Evolutionary conservation across 1,284 basidiomycete genomes (phyloP), one percentile per base, ranked within the genome.

Genomic region (Omphalotus olearius): DNA sequence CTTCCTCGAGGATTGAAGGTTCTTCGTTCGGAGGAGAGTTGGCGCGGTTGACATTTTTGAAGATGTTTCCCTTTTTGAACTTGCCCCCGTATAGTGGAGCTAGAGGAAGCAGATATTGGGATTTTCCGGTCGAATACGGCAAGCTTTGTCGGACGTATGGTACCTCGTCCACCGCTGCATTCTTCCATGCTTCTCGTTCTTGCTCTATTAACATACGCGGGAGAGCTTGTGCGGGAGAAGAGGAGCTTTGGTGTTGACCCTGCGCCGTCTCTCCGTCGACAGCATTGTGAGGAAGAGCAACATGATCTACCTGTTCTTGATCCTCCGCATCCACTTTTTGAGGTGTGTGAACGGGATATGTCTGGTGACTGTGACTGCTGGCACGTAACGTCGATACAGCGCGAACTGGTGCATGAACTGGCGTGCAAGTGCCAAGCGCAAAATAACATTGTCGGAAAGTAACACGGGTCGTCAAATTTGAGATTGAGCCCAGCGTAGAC

Each of bases 401-500:
- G 7, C 30, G 30, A 33, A 33, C 13, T 2, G 3, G 30, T 13
- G 30, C 4, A 4, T 3, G 2, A 33, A 7, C 3, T 4, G 7
- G 7, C 7, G 30, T 7, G 7, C 30, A 7, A 9, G 9, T 10
- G 7, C 30, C 30, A 33, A 33, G 30, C 13, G 7, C 30, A 33
- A 7, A 7, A 33, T 13, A 16, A 18, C 48, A 50, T 50, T 33
- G 40, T 43, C 36, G 40, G n/a, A 50, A n/a, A 37, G 20, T 30
- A 14, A 42, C 16, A 58, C 63, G 60, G 60, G 61, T 65, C 56
- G 65, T 59, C 56, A 58, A 62, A 63, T 60, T 63, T 62, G 66
- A 61, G 66, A 66, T 68, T 74, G 79, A 76, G 78, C 80, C 81
- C 78, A 76, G 76, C 75, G 78, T 80, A 79, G 83, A 85, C 79